phyloP scores from a whole-genome alignment of 805 yeast genomes.

The Suhomyces sp. region DNA sequence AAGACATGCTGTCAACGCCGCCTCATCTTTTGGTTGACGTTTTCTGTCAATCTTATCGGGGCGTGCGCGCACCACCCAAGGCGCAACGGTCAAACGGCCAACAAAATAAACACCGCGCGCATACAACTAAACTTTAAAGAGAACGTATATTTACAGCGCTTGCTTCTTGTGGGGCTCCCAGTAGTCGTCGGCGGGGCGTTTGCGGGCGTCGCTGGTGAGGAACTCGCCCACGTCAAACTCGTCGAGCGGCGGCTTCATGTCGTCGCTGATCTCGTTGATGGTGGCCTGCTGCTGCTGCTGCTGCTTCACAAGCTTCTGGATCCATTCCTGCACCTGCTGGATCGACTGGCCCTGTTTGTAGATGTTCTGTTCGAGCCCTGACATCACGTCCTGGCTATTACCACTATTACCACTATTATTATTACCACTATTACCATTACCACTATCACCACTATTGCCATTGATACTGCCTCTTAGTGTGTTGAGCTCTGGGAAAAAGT shows the following conservation, averaged over 20 bases:
- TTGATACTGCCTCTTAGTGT: no score
- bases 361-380: conserved; percentile 46
- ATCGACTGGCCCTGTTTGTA: conserved; percentile 50
- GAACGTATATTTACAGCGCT: not conserved
- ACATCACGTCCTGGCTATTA: conserved; percentile 14
- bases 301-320: conserved; percentile 30
- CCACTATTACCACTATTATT: not conserved
- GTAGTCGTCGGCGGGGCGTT: not conserved
- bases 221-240: conserved; percentile 50
- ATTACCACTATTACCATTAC: not conserved
- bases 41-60: not conserved
- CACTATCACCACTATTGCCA: no score
- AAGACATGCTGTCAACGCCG: conserved; percentile 6
- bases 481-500: conserved; percentile 32
- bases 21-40: not conserved
- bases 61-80: conserved; percentile 1
- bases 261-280: conserved; percentile 10
- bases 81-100: not conserved
- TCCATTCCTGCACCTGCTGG: conserved; percentile 58
- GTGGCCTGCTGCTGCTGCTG: conserved; percentile 13
- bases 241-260: conserved; percentile 11
- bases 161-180: not conserved
- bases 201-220: conserved; percentile 36
- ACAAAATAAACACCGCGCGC: no score
- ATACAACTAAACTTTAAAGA: no score